phyloP scores from a whole-genome alignment of 495 filamentous ascomycete genomes.

The Tricharina praecox region DNA sequence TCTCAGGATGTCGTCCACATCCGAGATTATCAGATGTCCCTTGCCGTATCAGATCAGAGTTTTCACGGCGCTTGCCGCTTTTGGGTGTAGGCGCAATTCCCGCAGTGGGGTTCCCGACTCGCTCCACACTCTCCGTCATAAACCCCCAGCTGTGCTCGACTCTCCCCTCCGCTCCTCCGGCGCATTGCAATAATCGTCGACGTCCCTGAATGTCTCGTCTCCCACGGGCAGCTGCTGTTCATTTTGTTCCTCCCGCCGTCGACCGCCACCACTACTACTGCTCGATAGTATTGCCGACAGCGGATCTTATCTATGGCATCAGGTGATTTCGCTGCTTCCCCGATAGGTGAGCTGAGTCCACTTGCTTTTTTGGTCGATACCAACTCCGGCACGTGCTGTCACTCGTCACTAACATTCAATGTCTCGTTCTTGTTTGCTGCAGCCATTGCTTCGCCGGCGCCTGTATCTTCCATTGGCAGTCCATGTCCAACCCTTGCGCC shows the following conservation, averaged over 20 bases:
- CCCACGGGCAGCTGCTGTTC: neutral
- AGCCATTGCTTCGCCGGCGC: conserved; percentile 26
- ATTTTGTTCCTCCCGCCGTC: neutral
- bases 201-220: neutral
- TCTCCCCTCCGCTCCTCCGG: conserved; percentile 4
- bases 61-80: conserved; percentile 2
- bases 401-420: neutral
- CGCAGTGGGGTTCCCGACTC: conserved; percentile 2
- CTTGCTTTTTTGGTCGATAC: neutral
- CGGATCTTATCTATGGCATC: conserved; percentile 3
- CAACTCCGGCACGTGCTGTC: neutral
- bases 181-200: neutral
- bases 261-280: neutral
- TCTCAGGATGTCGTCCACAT: too few species aligned
- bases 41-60: conserved; percentile 7
- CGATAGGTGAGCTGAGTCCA: conserved; percentile 3
- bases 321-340: conserved; percentile 4
- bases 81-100: neutral
- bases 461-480: conserved; percentile 21
- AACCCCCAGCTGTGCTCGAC: too few species aligned
- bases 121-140: neutral
- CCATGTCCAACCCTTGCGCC: conserved; percentile 22
- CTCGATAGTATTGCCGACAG: too few species aligned
- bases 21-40: neutral
- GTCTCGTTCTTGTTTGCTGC: neutral